These are phyloP conservation scores for Cyclanthera cordifolia DNA, from an alignment of 306 rosid genomes.

Conservation along the genomic window DNA sequence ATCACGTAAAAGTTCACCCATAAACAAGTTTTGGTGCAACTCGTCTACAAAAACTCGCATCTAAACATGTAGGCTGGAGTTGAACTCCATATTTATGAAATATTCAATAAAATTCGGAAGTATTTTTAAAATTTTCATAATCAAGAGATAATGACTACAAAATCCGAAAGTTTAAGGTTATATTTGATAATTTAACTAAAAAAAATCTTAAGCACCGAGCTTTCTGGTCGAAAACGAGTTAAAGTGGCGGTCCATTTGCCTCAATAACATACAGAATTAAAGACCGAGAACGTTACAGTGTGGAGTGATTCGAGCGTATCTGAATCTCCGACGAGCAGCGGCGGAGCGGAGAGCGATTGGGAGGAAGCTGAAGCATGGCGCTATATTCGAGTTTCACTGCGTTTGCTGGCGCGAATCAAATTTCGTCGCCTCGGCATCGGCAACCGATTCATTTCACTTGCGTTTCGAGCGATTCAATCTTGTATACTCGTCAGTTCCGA, in stretches of 20 bases:
- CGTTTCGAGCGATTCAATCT: neutral
- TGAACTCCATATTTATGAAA: no score
- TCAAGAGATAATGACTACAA: no score
- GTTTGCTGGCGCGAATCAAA: neutral
- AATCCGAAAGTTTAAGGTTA: no score
- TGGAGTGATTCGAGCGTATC: neutral
- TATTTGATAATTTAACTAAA: no score
- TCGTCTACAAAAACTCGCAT: no score
- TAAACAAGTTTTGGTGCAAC: no score
- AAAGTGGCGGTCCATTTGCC: neutral
- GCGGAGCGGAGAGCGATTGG: neutral
- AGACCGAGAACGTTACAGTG: neutral
- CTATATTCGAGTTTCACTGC: conserved; percentile 4
- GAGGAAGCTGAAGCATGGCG: conserved; percentile 5
- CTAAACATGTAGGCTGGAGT: no score
- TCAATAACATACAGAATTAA: neutral
- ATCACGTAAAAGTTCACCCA: no score
- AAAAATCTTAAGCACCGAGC: no score
- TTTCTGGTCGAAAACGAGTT: no score
- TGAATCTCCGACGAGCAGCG: neutral
- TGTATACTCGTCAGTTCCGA: neutral
- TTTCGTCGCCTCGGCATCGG: neutral
- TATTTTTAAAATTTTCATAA: no score
- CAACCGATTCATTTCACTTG: neutral
- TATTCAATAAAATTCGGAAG: no score